Conservation (phyloP, 768 basidiomycete species). For the Mycena maculata region DNA sequence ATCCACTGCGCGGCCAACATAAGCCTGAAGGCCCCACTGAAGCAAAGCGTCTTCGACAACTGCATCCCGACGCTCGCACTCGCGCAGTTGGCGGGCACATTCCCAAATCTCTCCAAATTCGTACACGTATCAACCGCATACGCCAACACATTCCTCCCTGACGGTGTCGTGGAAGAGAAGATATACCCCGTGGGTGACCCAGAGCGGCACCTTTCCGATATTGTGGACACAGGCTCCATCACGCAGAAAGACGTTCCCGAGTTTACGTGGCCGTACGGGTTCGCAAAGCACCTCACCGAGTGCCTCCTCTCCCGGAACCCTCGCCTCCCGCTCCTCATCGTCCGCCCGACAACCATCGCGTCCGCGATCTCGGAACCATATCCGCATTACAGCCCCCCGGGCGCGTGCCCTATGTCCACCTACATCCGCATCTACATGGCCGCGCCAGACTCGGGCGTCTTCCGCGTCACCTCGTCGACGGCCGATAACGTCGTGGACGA, state of each 20-base stretch:
- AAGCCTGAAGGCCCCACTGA: neutral
- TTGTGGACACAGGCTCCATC: neutral
- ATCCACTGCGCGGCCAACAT: slow-evolving; percentile 7
- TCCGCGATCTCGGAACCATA: neutral
- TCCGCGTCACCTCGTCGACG: slow-evolving; percentile 3
- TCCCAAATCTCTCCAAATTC: neutral
- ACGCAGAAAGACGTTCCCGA: neutral
- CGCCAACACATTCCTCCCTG: neutral
- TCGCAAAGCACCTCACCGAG: slow-evolving; percentile 11
- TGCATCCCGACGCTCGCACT: neutral
- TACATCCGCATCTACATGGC: neutral
- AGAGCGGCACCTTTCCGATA: neutral
- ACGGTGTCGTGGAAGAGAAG: neutral
- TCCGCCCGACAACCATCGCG: neutral
- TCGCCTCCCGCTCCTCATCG: neutral
- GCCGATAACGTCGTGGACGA: no score
- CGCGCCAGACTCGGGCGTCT: neutral
- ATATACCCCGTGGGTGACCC: neutral
- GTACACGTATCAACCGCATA: slow-evolving; percentile 8
- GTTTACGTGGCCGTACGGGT: neutral
- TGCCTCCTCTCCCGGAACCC: neutral
- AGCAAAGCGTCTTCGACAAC: neutral
- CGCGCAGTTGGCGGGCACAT: neutral
- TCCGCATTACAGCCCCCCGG: neutral
- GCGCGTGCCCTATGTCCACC: neutral